Evolutionary conservation across 805 yeast species (phyloP).

Genomic region (Myxozyma melibiosi): DNA sequence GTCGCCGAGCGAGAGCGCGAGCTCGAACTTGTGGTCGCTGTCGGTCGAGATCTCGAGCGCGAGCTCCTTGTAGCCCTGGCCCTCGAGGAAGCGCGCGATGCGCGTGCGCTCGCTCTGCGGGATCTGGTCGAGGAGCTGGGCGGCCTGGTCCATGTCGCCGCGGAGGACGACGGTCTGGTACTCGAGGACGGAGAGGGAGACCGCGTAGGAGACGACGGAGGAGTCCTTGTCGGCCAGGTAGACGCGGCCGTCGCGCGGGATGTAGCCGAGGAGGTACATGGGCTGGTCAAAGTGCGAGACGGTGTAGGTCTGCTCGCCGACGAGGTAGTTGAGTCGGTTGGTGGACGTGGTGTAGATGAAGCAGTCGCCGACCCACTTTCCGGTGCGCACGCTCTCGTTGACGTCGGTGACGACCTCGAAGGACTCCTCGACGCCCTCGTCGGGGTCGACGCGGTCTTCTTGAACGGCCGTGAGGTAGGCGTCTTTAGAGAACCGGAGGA

Average conservation of each 20-base stretch:
- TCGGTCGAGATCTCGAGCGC: slow-evolving; percentile 85
- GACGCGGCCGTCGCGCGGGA: slow-evolving; percentile 85
- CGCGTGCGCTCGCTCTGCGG: slow-evolving; percentile 68
- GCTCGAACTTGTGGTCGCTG: slow-evolving; percentile 86
- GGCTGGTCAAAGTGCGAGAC: slow-evolving; percentile 90
- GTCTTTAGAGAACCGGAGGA: slow-evolving; percentile 72
- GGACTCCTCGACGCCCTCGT: slow-evolving; percentile 86
- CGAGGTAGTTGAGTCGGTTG: slow-evolving; percentile 88
- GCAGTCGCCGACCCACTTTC: slow-evolving; percentile 97
- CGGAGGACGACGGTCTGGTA: slow-evolving; percentile 94
- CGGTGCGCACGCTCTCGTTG: slow-evolving; percentile 78
- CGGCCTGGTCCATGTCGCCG: slow-evolving; percentile 88
- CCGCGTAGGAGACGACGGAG: slow-evolving; percentile 75
- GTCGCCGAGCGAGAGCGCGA: slow-evolving; percentile 76
- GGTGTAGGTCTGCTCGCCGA: slow-evolving; percentile 90
- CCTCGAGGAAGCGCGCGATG: slow-evolving; percentile 89
- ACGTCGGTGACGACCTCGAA: slow-evolving; percentile 84
- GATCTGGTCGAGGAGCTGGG: slow-evolving; percentile 57
- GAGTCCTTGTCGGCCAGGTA: slow-evolving; percentile 91
- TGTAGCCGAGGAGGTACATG: slow-evolving; percentile 83
- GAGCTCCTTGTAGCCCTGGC: slow-evolving; percentile 82
- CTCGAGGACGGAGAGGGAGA: slow-evolving; percentile 85
- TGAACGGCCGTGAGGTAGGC: slow-evolving; percentile 64
- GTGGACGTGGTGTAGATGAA: slow-evolving; percentile 86
- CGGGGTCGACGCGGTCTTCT: slow-evolving; percentile 61